A percentile compares a stretch with the other conserved stretches of the same genome.
These are phyloP conservation scores for Phytophthora cryptogea DNA, from an alignment of 352 stramenopile genomes.

Conservation along the genomic window DNA sequence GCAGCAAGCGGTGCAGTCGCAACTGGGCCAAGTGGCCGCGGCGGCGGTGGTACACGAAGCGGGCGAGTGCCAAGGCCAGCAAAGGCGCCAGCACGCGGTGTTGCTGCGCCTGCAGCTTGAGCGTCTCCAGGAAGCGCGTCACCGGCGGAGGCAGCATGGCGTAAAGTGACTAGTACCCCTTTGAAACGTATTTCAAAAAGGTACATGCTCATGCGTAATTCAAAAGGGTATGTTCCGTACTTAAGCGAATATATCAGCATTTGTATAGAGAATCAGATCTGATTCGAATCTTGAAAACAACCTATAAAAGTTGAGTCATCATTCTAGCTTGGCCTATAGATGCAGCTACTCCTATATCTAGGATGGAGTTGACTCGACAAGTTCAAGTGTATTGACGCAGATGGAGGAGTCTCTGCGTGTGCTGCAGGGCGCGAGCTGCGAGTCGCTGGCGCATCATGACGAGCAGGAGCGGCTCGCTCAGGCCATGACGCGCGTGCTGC, in stretches of 20 bases:
- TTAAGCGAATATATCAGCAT: no score
- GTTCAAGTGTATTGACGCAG: not conserved
- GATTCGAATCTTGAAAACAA: no score
- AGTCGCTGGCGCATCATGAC: constrained; percentile 10
- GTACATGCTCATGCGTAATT: no score
- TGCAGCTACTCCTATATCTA: no score
- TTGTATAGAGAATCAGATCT: no score
- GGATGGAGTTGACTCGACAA: no score
- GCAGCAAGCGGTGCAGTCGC: constrained; percentile 42
- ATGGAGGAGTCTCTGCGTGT: constrained; percentile 24
- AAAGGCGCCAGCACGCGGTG: constrained; percentile 45
- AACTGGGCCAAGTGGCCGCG: constrained; percentile 48
- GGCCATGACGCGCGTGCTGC: constrained; percentile 18
- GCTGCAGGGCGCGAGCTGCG: constrained; percentile 4
- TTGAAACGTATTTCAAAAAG: no score
- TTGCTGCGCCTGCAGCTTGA: constrained; percentile 36
- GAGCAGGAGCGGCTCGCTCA: constrained; percentile 5
- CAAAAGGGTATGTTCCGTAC: no score
- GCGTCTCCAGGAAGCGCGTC: constrained; percentile 27
- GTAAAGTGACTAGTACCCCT: no score
- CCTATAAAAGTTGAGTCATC: no score
- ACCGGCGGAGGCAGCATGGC: constrained; percentile 18
- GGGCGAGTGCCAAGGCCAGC: constrained; percentile 42
- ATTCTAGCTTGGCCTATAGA: no score
- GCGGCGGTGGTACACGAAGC: constrained; percentile 52